phyloP scores from a whole-genome alignment of 1,139 yeast species.

The Diutina neorugosa region DNA sequence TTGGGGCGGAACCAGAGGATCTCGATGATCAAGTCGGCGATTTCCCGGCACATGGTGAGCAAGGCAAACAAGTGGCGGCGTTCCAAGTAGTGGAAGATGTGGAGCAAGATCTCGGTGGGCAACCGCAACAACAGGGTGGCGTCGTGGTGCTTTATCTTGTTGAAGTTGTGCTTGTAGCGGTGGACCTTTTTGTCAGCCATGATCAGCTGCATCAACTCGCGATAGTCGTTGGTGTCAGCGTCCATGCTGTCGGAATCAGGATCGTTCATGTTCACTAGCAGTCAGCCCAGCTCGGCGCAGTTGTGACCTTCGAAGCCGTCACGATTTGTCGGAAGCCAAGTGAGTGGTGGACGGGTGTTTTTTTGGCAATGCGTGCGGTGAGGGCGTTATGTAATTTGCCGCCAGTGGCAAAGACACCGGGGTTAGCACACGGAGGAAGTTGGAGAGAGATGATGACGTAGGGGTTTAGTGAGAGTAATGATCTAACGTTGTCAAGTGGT shows the following conservation, averaged over 20 bases:
- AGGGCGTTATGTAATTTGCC: background rate
- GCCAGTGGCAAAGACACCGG: background rate
- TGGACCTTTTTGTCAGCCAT: constrained; percentile 15
- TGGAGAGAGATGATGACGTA: too few species aligned
- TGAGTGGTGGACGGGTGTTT: background rate
- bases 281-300: background rate
- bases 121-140: constrained; percentile 43
- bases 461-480: too few species aligned
- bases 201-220: constrained; percentile 25
- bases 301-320: background rate
- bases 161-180: constrained; percentile 16
- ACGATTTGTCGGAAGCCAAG: too few species aligned
- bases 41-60: constrained; percentile 66
- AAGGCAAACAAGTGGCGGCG: constrained; percentile 58
- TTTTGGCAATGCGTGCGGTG: background rate
- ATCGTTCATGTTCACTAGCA: background rate
- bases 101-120: constrained; percentile 73
- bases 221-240: constrained; percentile 24
- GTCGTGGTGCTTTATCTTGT: constrained; percentile 6
- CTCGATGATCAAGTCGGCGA: constrained; percentile 74
- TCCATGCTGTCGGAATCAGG: constrained; percentile 13
- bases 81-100: constrained; percentile 56
- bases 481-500: too few species aligned
- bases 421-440: background rate
- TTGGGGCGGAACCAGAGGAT: constrained; percentile 85